Percentiles rank a stretch among this genome's conserved stretches.
phyloP scores from a whole-genome alignment of 108 stramenopile species.

The Cyclotella choctawhatcheeana region DNA sequence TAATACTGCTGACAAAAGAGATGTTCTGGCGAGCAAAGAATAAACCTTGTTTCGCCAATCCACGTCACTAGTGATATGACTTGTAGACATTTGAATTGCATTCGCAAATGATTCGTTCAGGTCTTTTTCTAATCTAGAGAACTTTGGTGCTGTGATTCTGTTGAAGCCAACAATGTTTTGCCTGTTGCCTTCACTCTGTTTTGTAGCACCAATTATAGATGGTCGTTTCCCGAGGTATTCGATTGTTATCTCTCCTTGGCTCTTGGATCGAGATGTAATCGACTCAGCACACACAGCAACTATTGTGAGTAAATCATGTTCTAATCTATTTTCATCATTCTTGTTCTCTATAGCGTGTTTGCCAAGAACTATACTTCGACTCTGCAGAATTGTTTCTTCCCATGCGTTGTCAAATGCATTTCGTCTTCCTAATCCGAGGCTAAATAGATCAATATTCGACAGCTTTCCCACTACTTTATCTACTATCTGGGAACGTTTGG shows the following conservation, averaged over 20 bases:
- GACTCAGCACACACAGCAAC: slow-evolving; percentile 46
- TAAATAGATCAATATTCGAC: slow-evolving; percentile 38
- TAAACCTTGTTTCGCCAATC: not conserved
- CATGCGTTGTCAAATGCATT: slow-evolving; percentile 57
- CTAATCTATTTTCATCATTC: slow-evolving; percentile 31
- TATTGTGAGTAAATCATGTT: slow-evolving; percentile 35
- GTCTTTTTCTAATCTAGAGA: not conserved
- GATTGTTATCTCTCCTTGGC: slow-evolving; percentile 74
- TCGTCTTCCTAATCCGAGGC: slow-evolving; percentile 36
- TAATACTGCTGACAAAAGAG: not conserved
- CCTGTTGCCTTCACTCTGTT: not conserved
- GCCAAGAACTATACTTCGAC: not conserved
- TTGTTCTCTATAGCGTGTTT: slow-evolving; percentile 9
- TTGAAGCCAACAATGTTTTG: not conserved
- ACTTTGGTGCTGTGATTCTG: slow-evolving; percentile 7
- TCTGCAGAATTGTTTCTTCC: slow-evolving; percentile 41
- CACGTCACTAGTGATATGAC: not conserved
- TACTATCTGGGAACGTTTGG: slow-evolving; percentile 18
- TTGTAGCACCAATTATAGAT: slow-evolving; percentile 46
- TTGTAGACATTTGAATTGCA: not conserved
- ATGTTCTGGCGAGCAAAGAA: slow-evolving; percentile 4
- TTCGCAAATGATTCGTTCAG: not conserved
- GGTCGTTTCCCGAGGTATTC: slow-evolving; percentile 83
- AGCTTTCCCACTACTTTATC: slow-evolving; percentile 20
- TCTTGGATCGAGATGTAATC: slow-evolving; percentile 64